phyloP scores from a whole-genome alignment of 2,329 filamentous ascomycete genomes.

The Penicillium olsonii region DNA sequence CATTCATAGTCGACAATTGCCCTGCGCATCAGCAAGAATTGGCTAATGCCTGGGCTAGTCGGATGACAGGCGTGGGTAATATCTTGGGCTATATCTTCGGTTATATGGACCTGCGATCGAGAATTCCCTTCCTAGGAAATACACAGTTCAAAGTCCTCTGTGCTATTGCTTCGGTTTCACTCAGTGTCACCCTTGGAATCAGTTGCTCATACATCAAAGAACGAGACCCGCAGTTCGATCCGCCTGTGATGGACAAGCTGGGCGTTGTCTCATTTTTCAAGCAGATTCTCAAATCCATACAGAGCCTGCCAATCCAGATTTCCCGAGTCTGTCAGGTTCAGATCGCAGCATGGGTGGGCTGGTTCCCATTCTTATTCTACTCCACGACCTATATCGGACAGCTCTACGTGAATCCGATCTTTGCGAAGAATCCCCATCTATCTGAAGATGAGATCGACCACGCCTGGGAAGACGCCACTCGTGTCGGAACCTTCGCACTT shows the following conservation, averaged over 20 bases:
- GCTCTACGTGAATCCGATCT: conserved; percentile 82
- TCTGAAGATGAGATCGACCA: conserved; percentile 72
- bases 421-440: conserved; percentile 76
- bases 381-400: conserved; percentile 92
- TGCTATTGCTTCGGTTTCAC: conserved; percentile 74
- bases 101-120: conserved; percentile 73
- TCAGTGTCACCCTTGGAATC: conserved; percentile 68
- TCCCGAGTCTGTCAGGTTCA: conserved; percentile 78
- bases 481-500: conserved; percentile 84
- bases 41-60: conserved; percentile 91
- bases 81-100: conserved; percentile 88
- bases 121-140: conserved; percentile 77
- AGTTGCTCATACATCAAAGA: conserved; percentile 72
- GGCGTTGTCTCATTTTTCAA: conserved; percentile 79
- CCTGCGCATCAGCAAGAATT: conserved; percentile 91
- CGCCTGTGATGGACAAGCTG: conserved; percentile 59
- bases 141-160: conserved; percentile 94
- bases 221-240: conserved; percentile 74
- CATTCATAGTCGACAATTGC: conserved; percentile 86
- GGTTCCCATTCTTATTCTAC: conserved; percentile 95
- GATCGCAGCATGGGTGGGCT: conserved; percentile 88
- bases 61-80: conserved; percentile 83
- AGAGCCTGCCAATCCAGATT: conserved; percentile 77
- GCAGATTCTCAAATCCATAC: conserved; percentile 74
- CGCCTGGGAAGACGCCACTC: conserved; percentile 81